phyloP scores from a whole-genome alignment of 1,139 yeast genomes.

The Taphrina flavorubra region DNA sequence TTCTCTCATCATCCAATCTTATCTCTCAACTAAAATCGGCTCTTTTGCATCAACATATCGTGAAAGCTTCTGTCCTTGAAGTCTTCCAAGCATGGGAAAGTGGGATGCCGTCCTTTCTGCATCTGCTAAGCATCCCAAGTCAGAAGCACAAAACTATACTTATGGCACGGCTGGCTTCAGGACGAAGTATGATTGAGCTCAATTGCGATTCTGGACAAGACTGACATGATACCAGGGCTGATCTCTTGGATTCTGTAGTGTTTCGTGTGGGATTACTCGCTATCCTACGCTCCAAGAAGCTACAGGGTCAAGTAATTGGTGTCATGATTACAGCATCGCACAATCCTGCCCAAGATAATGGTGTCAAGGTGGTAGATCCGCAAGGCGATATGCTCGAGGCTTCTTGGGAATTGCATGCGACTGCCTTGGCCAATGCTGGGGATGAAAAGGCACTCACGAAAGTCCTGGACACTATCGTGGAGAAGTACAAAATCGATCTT shows the following conservation, averaged over 20 bases:
- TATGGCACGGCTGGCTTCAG: constrained; percentile 99
- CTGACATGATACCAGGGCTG: constrained; percentile 53
- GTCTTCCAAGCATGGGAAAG: constrained; percentile 7
- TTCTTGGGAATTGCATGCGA: constrained; percentile 83
- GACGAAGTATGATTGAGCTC: constrained; percentile 54
- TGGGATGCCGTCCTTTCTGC: constrained; percentile 23
- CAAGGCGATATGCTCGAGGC: constrained; percentile 47
- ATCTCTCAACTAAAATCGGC: background rate
- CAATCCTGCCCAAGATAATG: constrained; percentile 93
- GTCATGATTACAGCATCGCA: constrained; percentile 98
- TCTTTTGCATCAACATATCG: no score
- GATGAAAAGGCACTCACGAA: constrained; percentile 52
- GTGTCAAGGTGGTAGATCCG: constrained; percentile 95
- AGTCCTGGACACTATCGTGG: constrained; percentile 48
- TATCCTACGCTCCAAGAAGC: constrained; percentile 72
- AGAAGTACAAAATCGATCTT: constrained; percentile 56
- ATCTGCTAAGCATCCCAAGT: constrained; percentile 46
- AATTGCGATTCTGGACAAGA: background rate
- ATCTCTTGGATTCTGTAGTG: constrained; percentile 76
- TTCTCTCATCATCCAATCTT: background rate
- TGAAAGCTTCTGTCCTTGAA: no score
- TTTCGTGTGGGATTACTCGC: constrained; percentile 86
- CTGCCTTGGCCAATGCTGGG: constrained; percentile 73
- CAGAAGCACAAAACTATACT: constrained; percentile 58
- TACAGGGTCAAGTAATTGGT: constrained; percentile 68